Percentiles rank a stretch among this genome's conserved stretches.
These are phyloP conservation scores for Mortierella sp. DNA, from an alignment of 371 early-diverging fungal genomes.

Conservation along the genomic window DNA sequence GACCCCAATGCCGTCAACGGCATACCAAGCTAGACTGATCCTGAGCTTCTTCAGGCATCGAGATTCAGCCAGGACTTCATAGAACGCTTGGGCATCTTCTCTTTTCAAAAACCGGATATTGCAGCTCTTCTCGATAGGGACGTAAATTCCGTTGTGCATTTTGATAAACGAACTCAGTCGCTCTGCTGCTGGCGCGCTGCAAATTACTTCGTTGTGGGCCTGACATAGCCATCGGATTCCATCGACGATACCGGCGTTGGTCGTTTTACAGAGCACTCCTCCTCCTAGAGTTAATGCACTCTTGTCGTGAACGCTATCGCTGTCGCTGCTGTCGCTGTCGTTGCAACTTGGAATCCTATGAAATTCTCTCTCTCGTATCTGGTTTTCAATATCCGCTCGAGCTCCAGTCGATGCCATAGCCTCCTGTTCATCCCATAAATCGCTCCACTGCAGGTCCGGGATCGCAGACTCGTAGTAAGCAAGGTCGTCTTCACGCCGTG, in stretches of 20 bases:
- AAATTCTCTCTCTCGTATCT: not conserved
- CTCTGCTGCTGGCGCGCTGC: conserved; percentile 8
- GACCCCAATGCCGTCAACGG: conserved; percentile 5
- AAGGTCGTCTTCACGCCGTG: conserved; percentile 37
- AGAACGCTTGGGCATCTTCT: conserved; percentile 25
- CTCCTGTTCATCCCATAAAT: conserved; percentile 9
- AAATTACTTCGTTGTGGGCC: conserved; percentile 21
- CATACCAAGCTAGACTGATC: conserved; percentile 22
- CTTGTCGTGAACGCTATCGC: not conserved
- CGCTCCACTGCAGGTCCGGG: not conserved
- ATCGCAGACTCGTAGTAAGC: conserved; percentile 15
- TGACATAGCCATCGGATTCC: conserved; percentile 30
- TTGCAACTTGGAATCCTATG: not conserved
- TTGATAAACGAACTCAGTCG: conserved; percentile 21
- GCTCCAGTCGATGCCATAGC: not conserved
- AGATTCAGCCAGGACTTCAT: conserved; percentile 17
- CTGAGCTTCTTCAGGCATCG: conserved; percentile 22
- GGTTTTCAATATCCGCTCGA: not conserved
- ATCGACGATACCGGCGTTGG: not conserved
- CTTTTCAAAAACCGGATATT: conserved; percentile 16
- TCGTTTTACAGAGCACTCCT: not conserved
- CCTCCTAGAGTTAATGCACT: not conserved
- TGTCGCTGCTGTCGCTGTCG: not conserved
- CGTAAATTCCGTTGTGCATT: conserved; percentile 9
- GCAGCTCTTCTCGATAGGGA: conserved; percentile 30